Evolutionary conservation across 768 basidiomycete species (phyloP), one percentile per base, ranked within the genome.

Genomic region (Mrakia gelida): DNA sequence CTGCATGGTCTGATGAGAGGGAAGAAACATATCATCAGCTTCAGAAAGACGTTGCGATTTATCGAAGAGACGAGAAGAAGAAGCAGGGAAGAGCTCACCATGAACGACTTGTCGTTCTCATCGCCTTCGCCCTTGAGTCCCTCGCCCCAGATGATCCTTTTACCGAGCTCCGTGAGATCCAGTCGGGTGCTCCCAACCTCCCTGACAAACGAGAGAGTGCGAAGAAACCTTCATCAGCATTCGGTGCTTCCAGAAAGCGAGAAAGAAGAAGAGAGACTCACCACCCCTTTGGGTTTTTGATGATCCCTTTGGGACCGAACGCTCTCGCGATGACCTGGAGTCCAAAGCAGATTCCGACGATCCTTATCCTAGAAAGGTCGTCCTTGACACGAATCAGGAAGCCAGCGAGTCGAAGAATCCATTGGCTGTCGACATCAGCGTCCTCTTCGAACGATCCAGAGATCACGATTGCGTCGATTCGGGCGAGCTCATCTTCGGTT

Each of bases 391-490:
- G 77, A 74, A 82, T 82, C 34, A 82, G 43, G 71, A 79, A 82
- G 8, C 82, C 82, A 21, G 81, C 81, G 18, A 82, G 75, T 28
- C 80, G 79, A 30, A 82, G 74, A 41, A 82, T 81, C 82, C 82
- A 82, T 61, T 76, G 80, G 9, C 80, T 71, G 71, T 82, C 82
- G 23, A 65, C 71, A 72, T 81, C 78, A n/a, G 80, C 80, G n/a
- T 81, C 82, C 74, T 81, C 82, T 45, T 82, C 81, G 72, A 82
- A 82, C 23, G 80, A 80, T 21, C 82, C 82, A 18, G 80, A 80
- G 45, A 82, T 79, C 26, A 82, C 70, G 26, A 82, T 76, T 21
- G 80, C 80, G 71, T 82, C 82, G 65, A 80, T 81, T 10, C 75
- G 75, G 26, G 79, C 78, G 59, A 82, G 76, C 41, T 81, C 80